Evolutionary conservation across 768 basidiomycete species (phyloP), one percentile per base, ranked within the genome.

Genomic region (Serpula lacrymans): DNA sequence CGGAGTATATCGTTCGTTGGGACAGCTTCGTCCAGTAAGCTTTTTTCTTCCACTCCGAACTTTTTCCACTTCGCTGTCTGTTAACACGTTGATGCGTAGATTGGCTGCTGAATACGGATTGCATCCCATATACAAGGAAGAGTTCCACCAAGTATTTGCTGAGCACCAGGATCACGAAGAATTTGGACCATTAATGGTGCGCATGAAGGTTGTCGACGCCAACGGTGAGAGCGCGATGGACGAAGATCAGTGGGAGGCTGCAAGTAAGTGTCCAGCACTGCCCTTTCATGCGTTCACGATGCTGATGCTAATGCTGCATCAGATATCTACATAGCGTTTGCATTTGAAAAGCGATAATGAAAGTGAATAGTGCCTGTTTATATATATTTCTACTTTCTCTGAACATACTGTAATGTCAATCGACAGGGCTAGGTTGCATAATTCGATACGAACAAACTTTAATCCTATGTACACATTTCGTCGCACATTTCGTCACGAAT

Each of bases 1-100:
- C 95, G 5, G 96, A 99, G 61, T 99, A 94, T 55, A 71, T 99
- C 36, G 96, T 99, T n/a, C 75, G 80, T 45, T 99, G 95, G 95
- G 84, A 89, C 32, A 84, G 84, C 52, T 98, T 98, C 58, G 82
- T 86, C 22, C 64, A 77, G 93, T 96, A 48, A 50, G 77, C 66
- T 37, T 12, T 43, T 42, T 27, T 35, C 21, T 32, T 39, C 17
- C 17, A 34, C 28, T 34, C 29, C 6, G 23, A n/a, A n/a, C n/a
- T n/a, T n/a, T n/a, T n/a, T 31, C 37, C 17, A 21, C 12, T 30
- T 14, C 16, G n/a, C 13, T 39, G 26, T 47, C 22, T 33, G 39
- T 48, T 56, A 37, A 53, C 42, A 26, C 46, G 6, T n/a, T 29
- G 12, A 29, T 40, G 16, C 43, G 5, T 55, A 95, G 94, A 47